These are phyloP conservation scores for Penicillium subrubescens DNA, from an alignment of 495 filamentous ascomycete genomes.

Conservation along the genomic window DNA sequence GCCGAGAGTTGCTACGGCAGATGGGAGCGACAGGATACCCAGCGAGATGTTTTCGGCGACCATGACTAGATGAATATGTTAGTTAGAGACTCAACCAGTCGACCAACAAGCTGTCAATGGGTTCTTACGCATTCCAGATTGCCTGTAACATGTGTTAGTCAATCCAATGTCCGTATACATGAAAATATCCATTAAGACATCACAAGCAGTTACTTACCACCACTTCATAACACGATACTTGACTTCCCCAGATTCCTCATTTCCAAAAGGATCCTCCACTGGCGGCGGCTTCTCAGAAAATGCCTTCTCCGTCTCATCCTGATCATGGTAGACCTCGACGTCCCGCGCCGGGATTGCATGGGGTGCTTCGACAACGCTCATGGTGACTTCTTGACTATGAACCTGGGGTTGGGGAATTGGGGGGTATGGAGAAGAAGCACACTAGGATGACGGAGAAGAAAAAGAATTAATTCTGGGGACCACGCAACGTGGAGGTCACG, in stretches of 20 bases:
- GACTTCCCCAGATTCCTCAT: conserved; percentile 37
- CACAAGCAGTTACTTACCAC: conserved; percentile 31
- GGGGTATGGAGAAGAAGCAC: conserved; percentile 1
- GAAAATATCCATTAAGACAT: background rate
- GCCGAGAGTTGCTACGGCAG: conserved; percentile 62
- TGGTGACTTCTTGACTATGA: conserved; percentile 4
- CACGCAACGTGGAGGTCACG: conserved; percentile 19
- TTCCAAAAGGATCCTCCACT: conserved; percentile 36
- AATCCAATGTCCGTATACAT: background rate
- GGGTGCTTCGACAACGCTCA: conserved; percentile 18
- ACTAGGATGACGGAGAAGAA: conserved; percentile 12
- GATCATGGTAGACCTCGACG: conserved; percentile 21
- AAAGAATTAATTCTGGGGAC: conserved; percentile 5
- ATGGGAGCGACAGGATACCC: conserved; percentile 60
- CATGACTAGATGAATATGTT: conserved; percentile 39
- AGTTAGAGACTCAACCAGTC: background rate
- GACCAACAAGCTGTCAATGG: background rate
- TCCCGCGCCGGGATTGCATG: conserved; percentile 12
- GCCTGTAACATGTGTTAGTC: conserved; percentile 19
- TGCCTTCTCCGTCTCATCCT: conserved; percentile 19
- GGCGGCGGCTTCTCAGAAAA: conserved; percentile 15
- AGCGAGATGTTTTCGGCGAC: conserved; percentile 67
- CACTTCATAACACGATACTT: conserved; percentile 43
- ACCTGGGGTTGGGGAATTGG: background rate
- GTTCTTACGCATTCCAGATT: conserved; percentile 31